These are phyloP conservation scores for Penicillium nucicola DNA, from an alignment of 495 filamentous ascomycete species.

Conservation along the genomic window DNA sequence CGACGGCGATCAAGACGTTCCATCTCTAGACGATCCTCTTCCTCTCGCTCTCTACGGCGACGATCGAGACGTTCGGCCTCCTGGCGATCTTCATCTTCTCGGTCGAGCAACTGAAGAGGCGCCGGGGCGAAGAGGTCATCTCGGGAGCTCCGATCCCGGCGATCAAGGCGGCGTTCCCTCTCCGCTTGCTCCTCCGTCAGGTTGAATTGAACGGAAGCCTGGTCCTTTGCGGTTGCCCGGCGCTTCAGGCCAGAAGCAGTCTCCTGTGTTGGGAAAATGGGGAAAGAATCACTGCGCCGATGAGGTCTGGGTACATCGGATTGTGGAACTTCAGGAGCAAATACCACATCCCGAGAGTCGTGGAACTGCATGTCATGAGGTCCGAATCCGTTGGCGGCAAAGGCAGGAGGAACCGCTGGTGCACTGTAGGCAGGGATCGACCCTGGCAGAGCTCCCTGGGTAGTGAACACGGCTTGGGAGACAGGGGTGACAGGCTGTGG, in stretches of 20 bases:
- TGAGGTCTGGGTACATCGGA: constrained; percentile 9
- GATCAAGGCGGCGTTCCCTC: constrained; percentile 37
- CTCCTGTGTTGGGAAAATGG: constrained; percentile 28
- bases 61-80: constrained; percentile 13
- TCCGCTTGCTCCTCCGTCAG: constrained; percentile 48
- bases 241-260: constrained; percentile 29
- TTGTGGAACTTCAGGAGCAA: constrained; percentile 3
- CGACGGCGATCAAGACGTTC: constrained; percentile 18
- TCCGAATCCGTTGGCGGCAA: constrained; percentile 20
- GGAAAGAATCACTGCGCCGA: constrained; percentile 34
- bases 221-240: constrained; percentile 38
- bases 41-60: neutral
- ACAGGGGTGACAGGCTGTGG: constrained; percentile 56
- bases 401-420: constrained; percentile 30
- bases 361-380: constrained; percentile 23
- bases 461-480: constrained; percentile 52
- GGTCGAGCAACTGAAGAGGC: constrained; percentile 32
- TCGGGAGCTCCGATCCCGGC: constrained; percentile 24
- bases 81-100: constrained; percentile 20
- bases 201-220: constrained; percentile 46
- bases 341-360: constrained; percentile 18
- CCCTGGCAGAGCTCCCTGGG: constrained; percentile 28
- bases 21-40: constrained; percentile 9
- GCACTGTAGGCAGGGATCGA: constrained; percentile 34
- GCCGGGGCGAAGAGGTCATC: constrained; percentile 6